Percentiles rank a stretch among this genome's conserved stretches.
Conservation (phyloP, 2,329 filamentous ascomycete species). For the Nannizziopsis barbatae region DNA sequence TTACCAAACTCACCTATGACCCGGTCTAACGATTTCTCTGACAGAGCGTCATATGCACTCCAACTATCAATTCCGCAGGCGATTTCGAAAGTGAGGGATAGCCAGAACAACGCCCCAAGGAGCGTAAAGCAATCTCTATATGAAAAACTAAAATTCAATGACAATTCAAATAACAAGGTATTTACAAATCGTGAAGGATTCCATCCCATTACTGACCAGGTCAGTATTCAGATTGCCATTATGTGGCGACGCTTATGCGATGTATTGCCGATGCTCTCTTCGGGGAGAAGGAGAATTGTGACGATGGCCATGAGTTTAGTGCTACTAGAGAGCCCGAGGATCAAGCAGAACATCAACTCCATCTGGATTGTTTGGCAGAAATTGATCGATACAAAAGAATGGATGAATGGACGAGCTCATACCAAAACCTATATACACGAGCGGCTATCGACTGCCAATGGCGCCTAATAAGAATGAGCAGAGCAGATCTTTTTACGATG, state of each 20-base stretch:
- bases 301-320: slow-evolving; percentile 34
- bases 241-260: slow-evolving; percentile 67
- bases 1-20: slow-evolving; percentile 66
- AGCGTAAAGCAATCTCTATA: slow-evolving; percentile 73
- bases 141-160: slow-evolving; percentile 83
- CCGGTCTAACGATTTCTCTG: slow-evolving; percentile 78
- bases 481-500: slow-evolving; percentile 40
- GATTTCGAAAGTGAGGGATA: slow-evolving; percentile 65
- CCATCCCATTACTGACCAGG: background rate
- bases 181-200: slow-evolving; percentile 14
- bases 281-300: slow-evolving; percentile 29
- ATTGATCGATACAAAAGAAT: slow-evolving; percentile 53
- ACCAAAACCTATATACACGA: slow-evolving; percentile 52
- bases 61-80: slow-evolving; percentile 73
- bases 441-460: slow-evolving; percentile 51
- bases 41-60: slow-evolving; percentile 73
- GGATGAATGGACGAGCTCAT: slow-evolving; percentile 57
- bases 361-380: slow-evolving; percentile 47
- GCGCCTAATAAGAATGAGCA: slow-evolving; percentile 43
- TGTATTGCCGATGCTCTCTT: slow-evolving; percentile 48
- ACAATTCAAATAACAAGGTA: slow-evolving; percentile 72
- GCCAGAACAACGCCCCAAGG: slow-evolving; percentile 63
- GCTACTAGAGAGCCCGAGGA: slow-evolving; percentile 40
- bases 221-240: slow-evolving; percentile 75
- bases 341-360: slow-evolving; percentile 44